Evolutionary conservation across 495 filamentous ascomycete genomes (phyloP).

Genomic region (Lepraria neglecta): DNA sequence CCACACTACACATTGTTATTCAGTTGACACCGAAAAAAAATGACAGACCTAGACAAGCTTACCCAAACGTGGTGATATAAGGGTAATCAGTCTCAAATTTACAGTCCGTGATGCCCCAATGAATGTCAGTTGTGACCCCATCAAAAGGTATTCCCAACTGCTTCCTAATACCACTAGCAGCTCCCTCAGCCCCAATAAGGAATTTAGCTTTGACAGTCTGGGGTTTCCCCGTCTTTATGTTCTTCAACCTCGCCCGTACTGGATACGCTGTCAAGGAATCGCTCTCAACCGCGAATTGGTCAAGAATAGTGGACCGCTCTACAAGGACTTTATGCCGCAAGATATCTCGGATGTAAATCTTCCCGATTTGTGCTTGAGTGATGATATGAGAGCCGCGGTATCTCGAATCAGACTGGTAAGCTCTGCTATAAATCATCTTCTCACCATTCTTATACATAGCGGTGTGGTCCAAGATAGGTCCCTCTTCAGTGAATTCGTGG

Average conservation of each 20-base stretch:
- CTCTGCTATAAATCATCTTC: slow-evolving; percentile 23
- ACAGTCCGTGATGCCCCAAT: slow-evolving; percentile 41
- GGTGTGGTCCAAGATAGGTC: slow-evolving; percentile 34
- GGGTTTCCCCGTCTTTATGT: slow-evolving; percentile 26
- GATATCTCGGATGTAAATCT: slow-evolving; percentile 35
- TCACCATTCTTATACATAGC: slow-evolving; percentile 33
- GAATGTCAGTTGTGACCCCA: slow-evolving; percentile 36
- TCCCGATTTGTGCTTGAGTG: slow-evolving; percentile 36
- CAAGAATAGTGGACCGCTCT: slow-evolving; percentile 29
- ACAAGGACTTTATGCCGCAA: slow-evolving; percentile 26
- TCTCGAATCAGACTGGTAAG: slow-evolving; percentile 12
- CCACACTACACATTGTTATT: background rate
- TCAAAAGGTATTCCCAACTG: slow-evolving; percentile 34
- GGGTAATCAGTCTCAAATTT: slow-evolving; percentile 36
- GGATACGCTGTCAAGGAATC: background rate
- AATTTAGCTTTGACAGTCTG: slow-evolving; percentile 31
- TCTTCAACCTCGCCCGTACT: slow-evolving; percentile 3
- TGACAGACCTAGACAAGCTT: slow-evolving; percentile 5
- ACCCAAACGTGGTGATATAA: slow-evolving; percentile 35
- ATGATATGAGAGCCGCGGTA: slow-evolving; percentile 37
- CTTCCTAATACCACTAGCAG: slow-evolving; percentile 31
- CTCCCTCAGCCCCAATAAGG: slow-evolving; percentile 34
- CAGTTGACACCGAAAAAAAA: background rate
- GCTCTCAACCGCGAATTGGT: background rate
- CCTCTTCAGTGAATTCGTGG: slow-evolving; percentile 33